Base-by-base conservation (phyloP, 2,329 filamentous ascomycete genomes). In the Scytalidium lignicola region DNA sequence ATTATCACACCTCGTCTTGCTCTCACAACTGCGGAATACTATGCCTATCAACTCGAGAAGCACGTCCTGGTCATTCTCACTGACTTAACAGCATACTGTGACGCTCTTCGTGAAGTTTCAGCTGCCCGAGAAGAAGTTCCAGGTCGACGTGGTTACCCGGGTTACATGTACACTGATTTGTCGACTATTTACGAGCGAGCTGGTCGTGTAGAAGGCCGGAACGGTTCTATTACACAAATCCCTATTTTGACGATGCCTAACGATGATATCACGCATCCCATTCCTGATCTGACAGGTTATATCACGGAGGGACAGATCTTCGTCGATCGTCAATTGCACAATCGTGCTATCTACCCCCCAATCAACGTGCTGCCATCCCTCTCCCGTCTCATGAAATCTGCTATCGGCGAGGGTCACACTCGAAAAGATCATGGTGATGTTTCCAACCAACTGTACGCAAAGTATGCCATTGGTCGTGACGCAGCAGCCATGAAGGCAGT, bases 81-180 rank as follows among this genome's bases (percentile, higher is more conserved):
- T 48, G 93, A 99, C 80, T 75, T 99, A 61, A 93, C 93, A 1
- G 90, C 93, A 44, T 99, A 99, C 80, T 99, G 95, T 70, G 93
- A 99, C 71, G 95, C 93, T 58, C 86, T 99, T 58, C 93, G 93
- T 82, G 93, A 99, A 74, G 93, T 99, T 45, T 99, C 93, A 13
- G 92, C 93, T 48, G 93, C 93, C 47, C 84, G 93, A 75, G 93
- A 99, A 80, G 93, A 99, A 84, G 93, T 99, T 41, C 93, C 93
- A 39, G 93, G 93, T 79, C 92, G 93, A 71, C 92, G 93, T 84
- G 93, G 93, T 81, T 99, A 93, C 77, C 93, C 93, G 47, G 93
- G 93, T 88, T 99, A 99, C 81, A 99, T 99, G 93, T 99, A 99
- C 79, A 99, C 93, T 61, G 95, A 99, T 83, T 88, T 99, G 84